Base-by-base conservation (phyloP, 805 yeast species). In the Candida insectalens region DNA sequence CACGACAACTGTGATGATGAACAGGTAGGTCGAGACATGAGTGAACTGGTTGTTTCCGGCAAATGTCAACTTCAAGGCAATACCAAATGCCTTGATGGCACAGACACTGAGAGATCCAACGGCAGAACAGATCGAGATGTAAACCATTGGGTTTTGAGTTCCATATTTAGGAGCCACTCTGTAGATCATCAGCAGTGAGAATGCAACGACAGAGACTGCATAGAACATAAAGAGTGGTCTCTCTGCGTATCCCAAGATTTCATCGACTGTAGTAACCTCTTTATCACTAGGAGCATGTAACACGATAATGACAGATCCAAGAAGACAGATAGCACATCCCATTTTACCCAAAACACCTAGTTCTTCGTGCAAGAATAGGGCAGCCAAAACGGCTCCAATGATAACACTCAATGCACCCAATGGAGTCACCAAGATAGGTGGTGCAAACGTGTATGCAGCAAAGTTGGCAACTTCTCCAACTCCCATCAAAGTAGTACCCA, bases 391-490 rank as follows among this genome's bases (percentile, higher is more conserved):
- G 2, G 96, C 95, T 12, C 96, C 96, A 40, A 85, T 85, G 42
- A 85, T 83, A 17, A 85, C 96, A 6, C 88, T 76, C 19, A 85
- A 62, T 0, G 96, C 96, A 9, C 96, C 96, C 36, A 85, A 63
- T 5, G 96, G 96, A 4, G 96, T 85, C 27, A 85, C 96, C 45
- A 85, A 59, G 42, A 87, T 82, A 1, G 95, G 94, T 3, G 96
- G 95, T 0, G 96, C 96, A 67, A 85, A 85, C 2, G 95, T 85
- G 53, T 85, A 85, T 0, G 96, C 96, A 3, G 95, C 95, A 53
- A 85, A 85, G 53, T 85, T 85, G 37, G 95, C 95, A 27, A 85
- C 60, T 52, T 85, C 96, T 5, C 96, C 96, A 16, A 85, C 59
- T 3, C 92, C 94, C 96, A 85, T 78, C 31, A 94, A 76, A 20